These are phyloP conservation scores for Phytophthora niederhauseri DNA, from an alignment of 352 stramenopile species.

Conservation along the genomic window DNA sequence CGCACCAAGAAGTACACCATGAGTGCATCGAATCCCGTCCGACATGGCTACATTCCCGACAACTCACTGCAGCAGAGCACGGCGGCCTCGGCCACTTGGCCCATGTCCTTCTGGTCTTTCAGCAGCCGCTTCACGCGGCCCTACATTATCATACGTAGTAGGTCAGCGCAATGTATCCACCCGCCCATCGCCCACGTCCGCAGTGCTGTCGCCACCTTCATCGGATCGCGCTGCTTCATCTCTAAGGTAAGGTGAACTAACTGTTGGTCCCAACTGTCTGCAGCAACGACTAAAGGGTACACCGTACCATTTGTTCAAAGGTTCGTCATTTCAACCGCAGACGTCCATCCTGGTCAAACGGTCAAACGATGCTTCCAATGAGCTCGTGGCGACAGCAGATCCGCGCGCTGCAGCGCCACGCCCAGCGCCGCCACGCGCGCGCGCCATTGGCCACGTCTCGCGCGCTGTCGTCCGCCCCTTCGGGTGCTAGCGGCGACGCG, in stretches of 20 bases:
- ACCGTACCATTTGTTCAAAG: not conserved
- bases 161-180: constrained; percentile 4
- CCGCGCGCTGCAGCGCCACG: constrained; percentile 20
- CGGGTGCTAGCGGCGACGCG: constrained; percentile 33
- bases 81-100: constrained; percentile 61
- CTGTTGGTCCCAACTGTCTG: constrained; percentile 3
- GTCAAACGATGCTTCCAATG: constrained; percentile 10
- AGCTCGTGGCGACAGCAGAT: constrained; percentile 18
- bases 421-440: constrained; percentile 9
- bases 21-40: not conserved
- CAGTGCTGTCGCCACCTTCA: constrained; percentile 48
- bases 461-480: constrained; percentile 13
- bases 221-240: constrained; percentile 52
- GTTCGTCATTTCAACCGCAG: constrained; percentile 8
- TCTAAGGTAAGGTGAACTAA: too few relatives aligned
- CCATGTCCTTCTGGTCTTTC: constrained; percentile 74
- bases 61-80: constrained; percentile 51
- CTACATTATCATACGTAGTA: constrained; percentile 21
- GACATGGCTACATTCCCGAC: constrained; percentile 2
- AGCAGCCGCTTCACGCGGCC: constrained; percentile 73
- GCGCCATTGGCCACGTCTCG: constrained; percentile 6
- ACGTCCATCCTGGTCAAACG: not conserved
- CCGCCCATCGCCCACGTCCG: not conserved
- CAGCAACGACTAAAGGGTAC: not conserved
- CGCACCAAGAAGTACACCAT: not conserved